Percentiles rank a stretch among this genome's conserved stretches.
Evolutionary conservation across 768 basidiomycete species (phyloP).

Genomic region (Boletus barrowsii): DNA sequence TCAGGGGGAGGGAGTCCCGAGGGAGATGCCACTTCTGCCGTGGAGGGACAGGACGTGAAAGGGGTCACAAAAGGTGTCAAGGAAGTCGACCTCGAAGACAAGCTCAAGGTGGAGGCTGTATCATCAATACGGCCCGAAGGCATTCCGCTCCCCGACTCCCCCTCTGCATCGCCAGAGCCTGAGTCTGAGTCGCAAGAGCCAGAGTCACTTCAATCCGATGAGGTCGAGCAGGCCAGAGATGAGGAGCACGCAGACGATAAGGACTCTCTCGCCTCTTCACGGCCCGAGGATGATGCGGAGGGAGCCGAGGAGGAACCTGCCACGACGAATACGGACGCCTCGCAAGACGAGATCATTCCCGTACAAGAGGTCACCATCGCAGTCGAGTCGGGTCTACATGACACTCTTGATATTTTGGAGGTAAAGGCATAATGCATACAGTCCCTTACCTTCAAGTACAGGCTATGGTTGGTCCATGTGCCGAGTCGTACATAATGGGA

Average conservation of each 20-base stretch:
- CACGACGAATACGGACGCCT: not conserved
- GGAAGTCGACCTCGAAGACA: constrained; percentile 59
- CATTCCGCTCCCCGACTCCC: constrained; percentile 40
- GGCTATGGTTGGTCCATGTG: not conserved
- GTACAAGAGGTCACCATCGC: constrained; percentile 1
- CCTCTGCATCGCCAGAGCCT: constrained; percentile 23
- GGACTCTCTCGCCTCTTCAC: constrained; percentile 27
- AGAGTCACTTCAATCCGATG: not conserved
- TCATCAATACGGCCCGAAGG: constrained; percentile 28
- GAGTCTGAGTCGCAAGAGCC: constrained; percentile 9
- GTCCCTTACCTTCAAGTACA: constrained; percentile 26
- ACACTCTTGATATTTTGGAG: constrained; percentile 18
- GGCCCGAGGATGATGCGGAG: constrained; percentile 1
- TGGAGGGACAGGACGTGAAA: constrained; percentile 52
- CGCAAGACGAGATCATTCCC: constrained; percentile 5
- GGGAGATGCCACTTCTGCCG: constrained; percentile 11
- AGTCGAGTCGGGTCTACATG: constrained; percentile 5
- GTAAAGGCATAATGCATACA: constrained; percentile 12
- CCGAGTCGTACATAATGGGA: no score
- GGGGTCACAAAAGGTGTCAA: constrained; percentile 71
- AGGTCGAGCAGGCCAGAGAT: constrained; percentile 7
- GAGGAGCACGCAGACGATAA: constrained; percentile 12
- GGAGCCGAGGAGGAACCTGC: constrained; percentile 3
- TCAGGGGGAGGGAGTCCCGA: constrained; percentile 14
- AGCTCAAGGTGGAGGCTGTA: constrained; percentile 9